A percentile compares a stretch with the other conserved stretches of the same genome.
Conservation (phyloP, 345 rosid species). For the Acer saccharum region DNA sequence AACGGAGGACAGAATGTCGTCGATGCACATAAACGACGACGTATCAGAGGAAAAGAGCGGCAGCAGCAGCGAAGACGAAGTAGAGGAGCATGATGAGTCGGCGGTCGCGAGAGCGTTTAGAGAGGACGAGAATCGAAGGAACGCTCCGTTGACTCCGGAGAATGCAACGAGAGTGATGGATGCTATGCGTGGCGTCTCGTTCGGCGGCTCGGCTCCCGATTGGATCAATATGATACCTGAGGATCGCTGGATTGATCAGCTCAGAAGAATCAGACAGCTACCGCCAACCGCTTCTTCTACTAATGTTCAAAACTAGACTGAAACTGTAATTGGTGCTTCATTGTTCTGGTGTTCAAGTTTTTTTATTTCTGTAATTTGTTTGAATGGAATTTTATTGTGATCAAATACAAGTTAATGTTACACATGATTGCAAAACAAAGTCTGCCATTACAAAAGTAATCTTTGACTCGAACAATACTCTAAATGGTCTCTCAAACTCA, state of each 20-base stretch:
- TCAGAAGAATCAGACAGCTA: slow-evolving; percentile 55
- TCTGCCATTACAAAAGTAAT: not conserved
- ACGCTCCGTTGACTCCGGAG: slow-evolving; percentile 67
- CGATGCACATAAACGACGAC: slow-evolving; percentile 45
- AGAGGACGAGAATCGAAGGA: slow-evolving; percentile 78
- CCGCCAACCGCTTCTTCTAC: slow-evolving; percentile 5
- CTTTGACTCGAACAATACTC: not conserved
- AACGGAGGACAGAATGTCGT: slow-evolving; percentile 51
- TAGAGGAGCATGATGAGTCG: slow-evolving; percentile 39
- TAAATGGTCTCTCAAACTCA: not conserved
- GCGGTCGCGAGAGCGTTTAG: slow-evolving; percentile 54
- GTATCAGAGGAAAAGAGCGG: slow-evolving; percentile 38
- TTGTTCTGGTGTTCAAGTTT: no score
- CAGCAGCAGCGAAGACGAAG: slow-evolving; percentile 39
- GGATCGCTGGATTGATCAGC: slow-evolving; percentile 74
- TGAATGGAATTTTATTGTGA: not conserved
- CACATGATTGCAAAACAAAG: no score
- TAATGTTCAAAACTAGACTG: slow-evolving; percentile 20
- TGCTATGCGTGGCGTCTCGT: slow-evolving; percentile 82
- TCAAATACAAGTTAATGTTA: not conserved
- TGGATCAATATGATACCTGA: slow-evolving; percentile 71
- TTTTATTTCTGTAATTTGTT: no score
- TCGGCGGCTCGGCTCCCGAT: slow-evolving; percentile 70
- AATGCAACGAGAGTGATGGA: slow-evolving; percentile 68
- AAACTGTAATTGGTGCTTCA: no score